A percentile compares a stretch with the other conserved stretches of the same genome.
Evolutionary conservation across 2,329 filamentous ascomycete species (phyloP).

Genomic region (Colletotrichum liriopes): DNA sequence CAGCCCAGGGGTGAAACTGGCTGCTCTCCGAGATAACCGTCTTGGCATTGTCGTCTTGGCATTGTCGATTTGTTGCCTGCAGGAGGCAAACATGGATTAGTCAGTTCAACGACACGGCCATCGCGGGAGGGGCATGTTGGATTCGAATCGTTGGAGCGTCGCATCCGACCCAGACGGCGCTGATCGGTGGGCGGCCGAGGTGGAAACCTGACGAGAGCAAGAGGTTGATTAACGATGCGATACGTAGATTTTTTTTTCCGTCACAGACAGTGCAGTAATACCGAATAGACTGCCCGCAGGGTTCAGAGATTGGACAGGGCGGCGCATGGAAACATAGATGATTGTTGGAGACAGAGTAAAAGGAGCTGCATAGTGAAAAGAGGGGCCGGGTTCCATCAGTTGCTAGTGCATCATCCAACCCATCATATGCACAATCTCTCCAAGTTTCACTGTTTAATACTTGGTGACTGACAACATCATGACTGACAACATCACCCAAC

Average conservation of each 20-base stretch:
- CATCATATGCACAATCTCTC: neutral
- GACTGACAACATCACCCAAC: too few species aligned
- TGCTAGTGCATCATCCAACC: neutral
- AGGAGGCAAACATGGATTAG: neutral
- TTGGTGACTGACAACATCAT: too few species aligned
- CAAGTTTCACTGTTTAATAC: constrained; percentile 11
- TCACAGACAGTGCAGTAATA: neutral
- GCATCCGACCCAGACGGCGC: neutral
- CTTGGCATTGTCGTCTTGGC: constrained; percentile 28
- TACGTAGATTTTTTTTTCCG: constrained; percentile 8
- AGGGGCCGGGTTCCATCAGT: constrained; percentile 8
- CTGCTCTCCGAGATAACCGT: constrained; percentile 35
- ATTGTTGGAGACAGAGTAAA: constrained; percentile 3
- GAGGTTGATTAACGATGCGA: constrained; percentile 20
- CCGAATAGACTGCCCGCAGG: neutral
- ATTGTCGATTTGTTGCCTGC: constrained; percentile 1
- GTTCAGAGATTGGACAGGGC: neutral
- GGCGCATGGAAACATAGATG: constrained; percentile 29
- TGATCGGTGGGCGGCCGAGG: neutral
- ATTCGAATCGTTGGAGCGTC: neutral
- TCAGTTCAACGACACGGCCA: too few species aligned
- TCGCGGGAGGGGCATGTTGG: neutral
- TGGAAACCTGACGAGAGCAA: constrained; percentile 2
- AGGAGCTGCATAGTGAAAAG: neutral
- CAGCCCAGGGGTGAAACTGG: constrained; percentile 10